A percentile compares a stretch with the other conserved stretches of the same genome.
phyloP scores from a whole-genome alignment of 1,139 yeast genomes.

The Zygosaccharomyces pseudobailii region DNA sequence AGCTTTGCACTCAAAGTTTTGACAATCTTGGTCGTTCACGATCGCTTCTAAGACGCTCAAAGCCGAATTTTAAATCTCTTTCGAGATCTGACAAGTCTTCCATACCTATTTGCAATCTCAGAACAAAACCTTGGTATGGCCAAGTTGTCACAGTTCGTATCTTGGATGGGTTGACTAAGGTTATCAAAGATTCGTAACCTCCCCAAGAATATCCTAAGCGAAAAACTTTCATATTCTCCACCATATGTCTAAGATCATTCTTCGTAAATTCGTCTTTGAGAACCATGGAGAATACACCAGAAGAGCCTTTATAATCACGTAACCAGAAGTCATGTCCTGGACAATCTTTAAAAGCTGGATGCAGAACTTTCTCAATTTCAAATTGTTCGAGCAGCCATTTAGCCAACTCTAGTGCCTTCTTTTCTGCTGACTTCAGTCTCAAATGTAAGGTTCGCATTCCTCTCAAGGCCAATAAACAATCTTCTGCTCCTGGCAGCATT shows the following conservation, averaged over 20 bases:
- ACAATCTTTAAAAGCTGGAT: slow-evolving; percentile 7
- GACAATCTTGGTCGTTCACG: no score
- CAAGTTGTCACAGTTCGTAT: background rate
- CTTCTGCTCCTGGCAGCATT: slow-evolving; percentile 12
- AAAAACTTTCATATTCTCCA: slow-evolving; percentile 1
- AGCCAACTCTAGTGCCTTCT: slow-evolving; percentile 10
- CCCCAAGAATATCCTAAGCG: slow-evolving; percentile 7
- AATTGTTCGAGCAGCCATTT: slow-evolving; percentile 7
- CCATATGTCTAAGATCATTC: background rate
- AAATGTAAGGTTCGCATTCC: slow-evolving; percentile 10
- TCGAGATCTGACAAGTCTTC: slow-evolving; percentile 4
- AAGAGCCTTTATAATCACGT: slow-evolving; percentile 4
- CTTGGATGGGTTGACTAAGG: background rate
- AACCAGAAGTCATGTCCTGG: slow-evolving; percentile 4
- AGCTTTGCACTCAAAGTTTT: no score
- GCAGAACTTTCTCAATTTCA: slow-evolving; percentile 5
- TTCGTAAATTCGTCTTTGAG: slow-evolving; percentile 2
- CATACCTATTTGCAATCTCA: slow-evolving; percentile 6
- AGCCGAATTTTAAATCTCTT: slow-evolving; percentile 5
- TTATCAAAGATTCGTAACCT: slow-evolving; percentile 2
- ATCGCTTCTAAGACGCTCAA: slow-evolving; percentile 1
- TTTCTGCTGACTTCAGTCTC: slow-evolving; percentile 10
- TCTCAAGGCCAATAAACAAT: slow-evolving; percentile 9
- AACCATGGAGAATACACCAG: slow-evolving; percentile 4
- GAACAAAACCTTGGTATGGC: background rate